Conservation (phyloP, 768 basidiomycete species). For the Boletus speciosus region DNA sequence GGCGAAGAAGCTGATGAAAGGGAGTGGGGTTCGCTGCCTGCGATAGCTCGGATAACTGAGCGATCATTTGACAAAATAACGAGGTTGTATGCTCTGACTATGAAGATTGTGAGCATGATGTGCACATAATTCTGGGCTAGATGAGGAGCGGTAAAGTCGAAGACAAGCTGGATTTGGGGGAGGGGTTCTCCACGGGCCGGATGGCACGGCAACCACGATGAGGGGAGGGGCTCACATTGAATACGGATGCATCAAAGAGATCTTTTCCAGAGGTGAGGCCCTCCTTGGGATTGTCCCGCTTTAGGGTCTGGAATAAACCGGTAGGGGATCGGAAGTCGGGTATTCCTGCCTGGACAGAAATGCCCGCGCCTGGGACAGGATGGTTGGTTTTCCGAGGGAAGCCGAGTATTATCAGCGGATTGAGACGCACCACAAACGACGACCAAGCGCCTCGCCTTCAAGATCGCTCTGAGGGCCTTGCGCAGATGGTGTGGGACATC, state of each 20-base stretch:
- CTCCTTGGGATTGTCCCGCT: slow-evolving; percentile 74
- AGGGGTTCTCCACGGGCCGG: neutral
- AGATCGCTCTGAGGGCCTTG: slow-evolving; percentile 59
- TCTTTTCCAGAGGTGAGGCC: slow-evolving; percentile 75
- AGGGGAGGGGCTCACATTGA: slow-evolving; percentile 54
- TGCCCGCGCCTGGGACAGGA: slow-evolving; percentile 66
- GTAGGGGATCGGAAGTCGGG: slow-evolving; percentile 85
- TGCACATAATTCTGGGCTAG: slow-evolving; percentile 1
- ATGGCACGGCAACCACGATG: slow-evolving; percentile 3
- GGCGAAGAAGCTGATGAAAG: slow-evolving; percentile 73
- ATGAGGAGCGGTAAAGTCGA: neutral
- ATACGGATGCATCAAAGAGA: slow-evolving; percentile 87
- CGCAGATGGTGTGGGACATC: slow-evolving; percentile 47
- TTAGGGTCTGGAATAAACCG: slow-evolving; percentile 76
- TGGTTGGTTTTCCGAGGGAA: slow-evolving; percentile 4
- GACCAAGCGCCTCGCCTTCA: slow-evolving; percentile 81
- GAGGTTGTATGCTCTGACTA: slow-evolving; percentile 74
- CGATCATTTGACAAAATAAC: slow-evolving; percentile 87
- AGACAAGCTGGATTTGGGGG: neutral
- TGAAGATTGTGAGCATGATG: slow-evolving; percentile 20
- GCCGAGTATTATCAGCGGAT: slow-evolving; percentile 12
- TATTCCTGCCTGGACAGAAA: slow-evolving; percentile 83
- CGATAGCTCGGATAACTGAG: slow-evolving; percentile 71
- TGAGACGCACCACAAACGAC: slow-evolving; percentile 72
- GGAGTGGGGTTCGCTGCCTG: slow-evolving; percentile 71